A percentile compares a stretch with the other conserved stretches of the same genome.
Evolutionary conservation across 208 protist genomes (phyloP).

Genomic region (Wallacemonas sp.): DNA sequence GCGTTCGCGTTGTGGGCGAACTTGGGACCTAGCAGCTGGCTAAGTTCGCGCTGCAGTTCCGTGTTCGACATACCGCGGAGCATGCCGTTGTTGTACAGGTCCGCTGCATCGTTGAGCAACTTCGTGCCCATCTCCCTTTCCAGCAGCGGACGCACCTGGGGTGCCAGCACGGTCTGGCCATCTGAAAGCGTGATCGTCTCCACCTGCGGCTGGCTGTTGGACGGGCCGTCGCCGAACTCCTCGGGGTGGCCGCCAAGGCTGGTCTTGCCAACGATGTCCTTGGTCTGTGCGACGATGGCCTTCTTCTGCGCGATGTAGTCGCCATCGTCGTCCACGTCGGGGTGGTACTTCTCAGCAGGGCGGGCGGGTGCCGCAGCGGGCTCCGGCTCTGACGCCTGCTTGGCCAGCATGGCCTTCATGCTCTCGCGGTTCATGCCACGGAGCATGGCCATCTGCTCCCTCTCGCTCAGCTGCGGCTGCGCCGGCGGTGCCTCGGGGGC

Average conservation of each 20-base stretch:
- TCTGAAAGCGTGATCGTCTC: conserved; percentile 73
- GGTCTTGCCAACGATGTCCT: conserved; percentile 76
- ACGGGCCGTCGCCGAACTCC: conserved; percentile 82
- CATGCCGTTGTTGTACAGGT: conserved; percentile 71
- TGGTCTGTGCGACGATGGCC: conserved; percentile 72
- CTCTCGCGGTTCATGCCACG: conserved; percentile 85
- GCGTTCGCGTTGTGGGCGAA: conserved; percentile 80
- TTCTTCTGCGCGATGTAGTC: conserved; percentile 86
- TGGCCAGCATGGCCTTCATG: conserved; percentile 83
- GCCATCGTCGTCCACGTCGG: conserved; percentile 82
- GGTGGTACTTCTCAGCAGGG: conserved; percentile 26
- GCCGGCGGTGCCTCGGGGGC: too few relatives aligned
- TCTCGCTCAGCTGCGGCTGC: conserved; percentile 64
- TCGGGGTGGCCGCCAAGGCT: conserved; percentile 78
- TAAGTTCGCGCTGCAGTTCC: conserved; percentile 76
- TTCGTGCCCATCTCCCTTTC: conserved; percentile 65
- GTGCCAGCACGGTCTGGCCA: conserved; percentile 56
- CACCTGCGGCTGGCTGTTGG: conserved; percentile 46
- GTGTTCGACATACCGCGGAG: conserved; percentile 59
- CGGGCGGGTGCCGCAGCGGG: conserved; percentile 11
- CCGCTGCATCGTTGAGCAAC: conserved; percentile 68
- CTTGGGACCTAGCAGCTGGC: conserved; percentile 55
- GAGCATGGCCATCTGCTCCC: conserved; percentile 89
- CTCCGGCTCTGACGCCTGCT: conserved; percentile 48
- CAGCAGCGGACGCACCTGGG: conserved; percentile 55